A percentile compares a stretch with the other conserved stretches of the same genome.
phyloP scores from a whole-genome alignment of 2,329 filamentous ascomycete species.

The Proliferodiscus dingleyae region DNA sequence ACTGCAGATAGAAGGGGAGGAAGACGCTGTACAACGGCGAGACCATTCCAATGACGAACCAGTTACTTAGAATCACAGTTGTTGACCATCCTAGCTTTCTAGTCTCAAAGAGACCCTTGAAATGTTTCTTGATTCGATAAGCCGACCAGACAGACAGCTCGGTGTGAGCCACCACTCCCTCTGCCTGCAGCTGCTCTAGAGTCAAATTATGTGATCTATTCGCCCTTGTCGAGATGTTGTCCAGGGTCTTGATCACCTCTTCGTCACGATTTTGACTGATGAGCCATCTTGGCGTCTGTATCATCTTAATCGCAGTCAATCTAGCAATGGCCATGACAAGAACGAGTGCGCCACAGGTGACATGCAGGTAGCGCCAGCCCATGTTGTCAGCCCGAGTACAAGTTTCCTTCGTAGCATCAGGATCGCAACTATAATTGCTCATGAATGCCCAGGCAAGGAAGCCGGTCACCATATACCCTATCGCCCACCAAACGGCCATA shows the following conservation, averaged over 20 bases:
- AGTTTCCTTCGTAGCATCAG: slow-evolving; percentile 8
- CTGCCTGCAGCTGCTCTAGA: neutral
- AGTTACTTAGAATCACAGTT: slow-evolving; percentile 44
- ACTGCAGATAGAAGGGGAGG: slow-evolving; percentile 47
- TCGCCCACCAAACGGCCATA: slow-evolving; percentile 54
- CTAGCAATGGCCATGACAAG: slow-evolving; percentile 37
- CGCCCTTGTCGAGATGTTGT: neutral
- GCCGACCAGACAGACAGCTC: slow-evolving; percentile 5
- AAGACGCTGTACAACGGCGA: slow-evolving; percentile 54
- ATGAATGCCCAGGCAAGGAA: slow-evolving; percentile 28
- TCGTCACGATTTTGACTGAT: slow-evolving; percentile 6
- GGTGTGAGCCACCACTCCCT: neutral
- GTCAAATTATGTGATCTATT: slow-evolving; percentile 13
- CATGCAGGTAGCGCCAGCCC: slow-evolving; percentile 48
- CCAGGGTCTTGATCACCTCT: slow-evolving; percentile 2
- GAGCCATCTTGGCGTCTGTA: slow-evolving; percentile 2
- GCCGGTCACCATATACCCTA: slow-evolving; percentile 28
- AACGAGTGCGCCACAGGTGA: slow-evolving; percentile 41
- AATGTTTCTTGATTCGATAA: slow-evolving; percentile 34
- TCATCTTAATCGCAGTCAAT: slow-evolving; percentile 26
- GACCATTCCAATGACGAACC: slow-evolving; percentile 51
- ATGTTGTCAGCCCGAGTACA: slow-evolving; percentile 43
- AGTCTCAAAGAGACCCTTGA: slow-evolving; percentile 33
- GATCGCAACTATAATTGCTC: slow-evolving; percentile 29
- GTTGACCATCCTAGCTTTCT: slow-evolving; percentile 46